Percentiles rank a stretch among this genome's conserved stretches.
These are phyloP conservation scores for Colletotrichum eleusines DNA, from an alignment of 2,329 filamentous ascomycete genomes.

Conservation along the genomic window DNA sequence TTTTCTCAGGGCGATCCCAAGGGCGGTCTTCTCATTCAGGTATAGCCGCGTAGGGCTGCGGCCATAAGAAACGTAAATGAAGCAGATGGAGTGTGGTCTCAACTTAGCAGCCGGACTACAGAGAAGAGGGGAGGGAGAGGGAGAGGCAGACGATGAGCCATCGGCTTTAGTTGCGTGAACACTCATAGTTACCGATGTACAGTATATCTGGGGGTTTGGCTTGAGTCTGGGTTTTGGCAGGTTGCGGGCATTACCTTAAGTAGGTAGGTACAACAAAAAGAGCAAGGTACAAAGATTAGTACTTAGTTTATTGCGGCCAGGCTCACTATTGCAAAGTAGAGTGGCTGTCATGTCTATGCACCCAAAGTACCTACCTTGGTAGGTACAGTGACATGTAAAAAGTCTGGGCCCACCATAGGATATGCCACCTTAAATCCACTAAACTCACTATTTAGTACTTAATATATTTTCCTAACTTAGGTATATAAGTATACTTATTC, in stretches of 20 bases:
- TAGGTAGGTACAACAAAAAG: no score
- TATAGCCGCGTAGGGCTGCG: neutral
- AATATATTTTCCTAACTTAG: no score
- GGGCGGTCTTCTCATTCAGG: neutral
- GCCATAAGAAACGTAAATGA: conserved; percentile 9
- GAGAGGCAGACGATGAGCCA: neutral
- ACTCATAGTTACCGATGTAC: no score
- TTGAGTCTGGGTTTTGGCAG: neutral
- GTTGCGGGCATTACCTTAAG: neutral
- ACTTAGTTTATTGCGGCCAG: no score
- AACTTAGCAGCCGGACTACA: neutral
- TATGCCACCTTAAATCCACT: no score
- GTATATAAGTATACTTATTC: no score
- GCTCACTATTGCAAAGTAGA: no score
- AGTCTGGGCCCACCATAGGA: no score
- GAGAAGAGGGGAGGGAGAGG: neutral
- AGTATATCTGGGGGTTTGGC: neutral
- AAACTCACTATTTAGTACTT: no score
- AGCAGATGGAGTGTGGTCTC: neutral
- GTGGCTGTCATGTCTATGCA: no score
- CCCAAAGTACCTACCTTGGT: no score
- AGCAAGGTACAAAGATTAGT: neutral
- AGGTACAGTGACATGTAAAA: no score
- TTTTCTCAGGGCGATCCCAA: neutral
- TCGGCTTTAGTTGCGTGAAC: neutral